These are phyloP conservation scores for Hyaloperonospora brassicae DNA, from an alignment of 352 stramenopile species.

Conservation along the genomic window DNA sequence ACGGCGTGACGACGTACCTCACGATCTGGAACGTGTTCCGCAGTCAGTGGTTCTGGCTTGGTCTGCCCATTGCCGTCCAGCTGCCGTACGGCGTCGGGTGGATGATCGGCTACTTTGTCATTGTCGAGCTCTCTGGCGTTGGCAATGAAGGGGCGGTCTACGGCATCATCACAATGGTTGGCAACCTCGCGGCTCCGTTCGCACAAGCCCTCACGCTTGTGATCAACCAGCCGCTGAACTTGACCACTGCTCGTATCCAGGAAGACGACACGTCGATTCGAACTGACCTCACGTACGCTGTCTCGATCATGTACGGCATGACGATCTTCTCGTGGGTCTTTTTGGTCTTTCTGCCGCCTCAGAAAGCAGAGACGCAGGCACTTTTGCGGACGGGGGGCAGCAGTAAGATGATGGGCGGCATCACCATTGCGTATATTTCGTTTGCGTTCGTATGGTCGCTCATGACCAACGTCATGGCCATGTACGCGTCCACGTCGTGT, in stretches of 20 bases:
- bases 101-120: conserved; percentile 37
- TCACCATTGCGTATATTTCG: conserved; percentile 27
- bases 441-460: conserved; percentile 27
- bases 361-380: conserved; percentile 28
- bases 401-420: conserved; percentile 21
- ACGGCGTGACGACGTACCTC: conserved; percentile 25
- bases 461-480: conserved; percentile 27
- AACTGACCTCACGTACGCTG: conserved; percentile 29
- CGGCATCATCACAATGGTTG: conserved; percentile 29
- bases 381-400: conserved; percentile 24
- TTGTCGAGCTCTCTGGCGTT: conserved; percentile 30
- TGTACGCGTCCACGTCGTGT: conserved; percentile 23
- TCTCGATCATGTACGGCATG: conserved; percentile 33
- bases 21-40: conserved; percentile 28
- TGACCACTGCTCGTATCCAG: conserved; percentile 24
- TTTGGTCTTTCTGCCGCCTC: conserved; percentile 19
- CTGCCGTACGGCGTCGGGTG: conserved; percentile 32
- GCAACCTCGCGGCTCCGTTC: conserved; percentile 28
- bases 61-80: conserved; percentile 25
- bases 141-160: conserved; percentile 41
- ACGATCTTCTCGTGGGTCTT: conserved; percentile 25
- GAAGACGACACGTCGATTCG: conserved; percentile 25
- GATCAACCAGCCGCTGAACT: conserved; percentile 29
- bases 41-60: conserved; percentile 34
- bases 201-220: conserved; percentile 24